Conservation (phyloP, 2,329 filamentous ascomycete genomes). For the Cladophialophora carrionii region DNA sequence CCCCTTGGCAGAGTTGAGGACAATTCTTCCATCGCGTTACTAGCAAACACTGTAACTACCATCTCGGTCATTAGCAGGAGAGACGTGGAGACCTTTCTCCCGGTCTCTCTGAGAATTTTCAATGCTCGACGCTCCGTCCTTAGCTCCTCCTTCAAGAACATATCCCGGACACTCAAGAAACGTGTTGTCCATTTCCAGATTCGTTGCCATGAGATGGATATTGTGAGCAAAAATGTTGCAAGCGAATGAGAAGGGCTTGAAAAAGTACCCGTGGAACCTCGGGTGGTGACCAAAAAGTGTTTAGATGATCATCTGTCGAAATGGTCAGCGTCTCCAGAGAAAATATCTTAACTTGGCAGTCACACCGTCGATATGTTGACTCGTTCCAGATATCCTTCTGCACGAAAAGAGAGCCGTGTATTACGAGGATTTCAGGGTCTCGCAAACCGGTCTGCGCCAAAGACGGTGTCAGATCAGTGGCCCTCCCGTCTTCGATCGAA, state of each 20-base stretch:
- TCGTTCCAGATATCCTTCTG: slow-evolving; percentile 64
- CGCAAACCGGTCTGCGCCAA: no score
- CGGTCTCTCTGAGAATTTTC: slow-evolving; percentile 56
- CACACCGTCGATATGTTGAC: slow-evolving; percentile 57
- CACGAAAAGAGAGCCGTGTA: slow-evolving; percentile 63
- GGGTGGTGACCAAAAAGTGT: slow-evolving; percentile 71
- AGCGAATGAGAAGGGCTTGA: slow-evolving; percentile 79
- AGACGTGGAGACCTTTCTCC: slow-evolving; percentile 76
- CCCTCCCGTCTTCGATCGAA: no score
- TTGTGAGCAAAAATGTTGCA: slow-evolving; percentile 68
- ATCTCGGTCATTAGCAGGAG: slow-evolving; percentile 69
- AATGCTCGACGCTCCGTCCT: not conserved
- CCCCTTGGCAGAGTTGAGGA: slow-evolving; percentile 20
- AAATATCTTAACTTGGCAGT: slow-evolving; percentile 66
- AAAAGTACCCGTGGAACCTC: slow-evolving; percentile 71
- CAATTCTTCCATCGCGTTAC: slow-evolving; percentile 51
- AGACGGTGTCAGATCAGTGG: no score
- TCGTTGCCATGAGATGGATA: slow-evolving; percentile 63
- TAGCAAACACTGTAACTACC: slow-evolving; percentile 58
- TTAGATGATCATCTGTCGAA: slow-evolving; percentile 63
- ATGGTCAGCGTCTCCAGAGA: slow-evolving; percentile 63
- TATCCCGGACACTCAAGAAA: slow-evolving; percentile 69
- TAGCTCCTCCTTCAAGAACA: slow-evolving; percentile 60
- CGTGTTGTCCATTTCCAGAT: slow-evolving; percentile 76
- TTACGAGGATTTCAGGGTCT: slow-evolving; percentile 30